Evolutionary conservation across 2,329 filamentous ascomycete species (phyloP), one percentile per base, ranked within the genome.

Genomic region (Rasamsonia emersonii): DNA sequence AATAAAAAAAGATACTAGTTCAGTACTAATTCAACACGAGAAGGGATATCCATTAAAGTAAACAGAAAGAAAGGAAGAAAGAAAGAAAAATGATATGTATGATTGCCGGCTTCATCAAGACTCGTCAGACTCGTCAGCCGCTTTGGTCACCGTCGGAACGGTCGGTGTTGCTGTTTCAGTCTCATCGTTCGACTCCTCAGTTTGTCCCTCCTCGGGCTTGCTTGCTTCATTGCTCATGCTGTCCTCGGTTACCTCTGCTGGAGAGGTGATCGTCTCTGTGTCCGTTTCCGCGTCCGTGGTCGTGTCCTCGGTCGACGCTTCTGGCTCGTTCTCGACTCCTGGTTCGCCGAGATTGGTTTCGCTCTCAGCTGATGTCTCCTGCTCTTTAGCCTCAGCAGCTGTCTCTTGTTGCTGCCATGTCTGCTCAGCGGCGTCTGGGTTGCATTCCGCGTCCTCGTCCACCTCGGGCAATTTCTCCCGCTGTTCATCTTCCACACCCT

Each of bases 401-500:
- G n/a, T n/a, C n/a, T n/a, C n/a, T n/a, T n/a, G n/a, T n/a, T n/a
- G n/a, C n/a, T n/a, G n/a, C n/a, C n/a, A n/a, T n/a, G n/a, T 31
- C 5, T 31, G 18, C 2, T 18, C n/a, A 9, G 18, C 18, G 5
- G 18, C 8, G 13, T 28, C 18, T 8, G 28, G 14, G 8, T 33
- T 28, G n/a, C 15, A 14, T 24, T 33, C 21, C 11, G 30, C 31
- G 15, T 33, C 33, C 15, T 37, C 35, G n/a, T 37, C 35, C 14
- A 38, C 35, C 19, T 34, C 34, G 9, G 15, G 11, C n/a, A 38
- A 31, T 15, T 24, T 9, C 13, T 25, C 4, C 23, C 30, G 5
- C 61, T 54, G 11, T 82, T 76, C 38, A n/a, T 93, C 86, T 47
- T 93, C 86, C 34, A 83, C 79, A 30, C 85, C 77, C 53, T 93